phyloP scores from a whole-genome alignment of 2,329 filamentous ascomycete species.

The Thelonectria olida region DNA sequence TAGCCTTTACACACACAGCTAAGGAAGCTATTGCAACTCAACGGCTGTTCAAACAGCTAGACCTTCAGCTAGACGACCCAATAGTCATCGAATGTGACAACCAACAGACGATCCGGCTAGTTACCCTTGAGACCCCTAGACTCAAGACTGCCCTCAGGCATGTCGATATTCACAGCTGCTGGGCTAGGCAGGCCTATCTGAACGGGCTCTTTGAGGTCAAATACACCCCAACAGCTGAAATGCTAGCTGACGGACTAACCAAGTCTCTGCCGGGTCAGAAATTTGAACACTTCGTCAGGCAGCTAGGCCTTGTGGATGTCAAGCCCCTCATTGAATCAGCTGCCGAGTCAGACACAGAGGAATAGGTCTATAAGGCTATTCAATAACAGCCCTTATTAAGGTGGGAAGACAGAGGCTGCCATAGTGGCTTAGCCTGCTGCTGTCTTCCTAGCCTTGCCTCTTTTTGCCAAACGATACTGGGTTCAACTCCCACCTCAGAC shows the following conservation, averaged over 20 bases:
- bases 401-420: too few species aligned
- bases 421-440: too few species aligned
- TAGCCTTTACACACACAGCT: not conserved
- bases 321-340: not conserved
- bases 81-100: not conserved
- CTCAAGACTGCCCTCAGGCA: slow-evolving; percentile 7
- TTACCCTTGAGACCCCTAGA: not conserved
- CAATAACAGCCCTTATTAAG: too few species aligned
- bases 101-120: not conserved
- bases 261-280: slow-evolving; percentile 9
- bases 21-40: not conserved
- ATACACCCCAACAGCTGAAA: slow-evolving; percentile 5
- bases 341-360: not conserved
- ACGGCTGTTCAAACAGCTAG: slow-evolving; percentile 1
- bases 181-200: slow-evolving; percentile 5
- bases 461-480: too few species aligned
- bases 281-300: slow-evolving; percentile 1
- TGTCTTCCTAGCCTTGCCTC: too few species aligned
- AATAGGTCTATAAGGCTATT: too few species aligned
- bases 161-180: slow-evolving; percentile 14
- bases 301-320: slow-evolving; percentile 13
- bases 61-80: not conserved
- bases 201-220: slow-evolving; percentile 5
- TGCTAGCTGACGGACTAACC: slow-evolving; percentile 7
- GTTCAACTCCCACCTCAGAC: too few species aligned